Base-by-base conservation (phyloP, 1,139 yeast species). In the Nadsonia starkeyi-henricii region DNA sequence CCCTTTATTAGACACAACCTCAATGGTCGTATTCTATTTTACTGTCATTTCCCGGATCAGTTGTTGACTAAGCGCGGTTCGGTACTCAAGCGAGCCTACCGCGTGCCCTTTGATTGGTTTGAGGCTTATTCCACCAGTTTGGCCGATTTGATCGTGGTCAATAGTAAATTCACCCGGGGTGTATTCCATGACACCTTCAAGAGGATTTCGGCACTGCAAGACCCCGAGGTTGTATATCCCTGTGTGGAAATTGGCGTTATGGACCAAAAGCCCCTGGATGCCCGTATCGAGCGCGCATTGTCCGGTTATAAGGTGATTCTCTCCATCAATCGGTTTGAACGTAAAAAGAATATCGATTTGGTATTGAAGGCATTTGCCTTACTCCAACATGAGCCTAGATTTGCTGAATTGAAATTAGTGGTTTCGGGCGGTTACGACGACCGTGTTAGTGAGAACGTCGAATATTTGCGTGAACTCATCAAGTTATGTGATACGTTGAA, bases 21-120 rank as follows among this genome's bases (percentile, higher is more conserved):
- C 17, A 33, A 33, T 15, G 62, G 75, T 3, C 69, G 73, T 49
- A 72, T 85, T 3, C 64, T 91, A 47, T 91, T 91, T 62, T 91
- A 91, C 64, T 89, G 98, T 58, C 99, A 91, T 66, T 91, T 91
- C 64, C 98, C 99, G 0, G 99, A 91, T 64, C 85, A 85, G 60
- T 69, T 83, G 45, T 67, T 91, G 47, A 80, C 96, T 0, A 70
- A 71, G 23, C 79, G 81, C 47, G 68, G 72, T 1, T 71, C 81
- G 2, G 45, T 73, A 1, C 41, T 83, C 15, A 82, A 86, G 57
- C 68, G 67, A 51, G 49, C 84, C 0, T 91, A 91, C 64, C 71
- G 99, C 53, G 51, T 75, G 3, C 94, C 96, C 0, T 91, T 91
- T 63, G 95, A 91, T 64, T 58, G 69, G 45, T 66, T 84, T 21